Conservation (phyloP, 1,284 basidiomycete genomes). For the Abortiporus biennis region DNA sequence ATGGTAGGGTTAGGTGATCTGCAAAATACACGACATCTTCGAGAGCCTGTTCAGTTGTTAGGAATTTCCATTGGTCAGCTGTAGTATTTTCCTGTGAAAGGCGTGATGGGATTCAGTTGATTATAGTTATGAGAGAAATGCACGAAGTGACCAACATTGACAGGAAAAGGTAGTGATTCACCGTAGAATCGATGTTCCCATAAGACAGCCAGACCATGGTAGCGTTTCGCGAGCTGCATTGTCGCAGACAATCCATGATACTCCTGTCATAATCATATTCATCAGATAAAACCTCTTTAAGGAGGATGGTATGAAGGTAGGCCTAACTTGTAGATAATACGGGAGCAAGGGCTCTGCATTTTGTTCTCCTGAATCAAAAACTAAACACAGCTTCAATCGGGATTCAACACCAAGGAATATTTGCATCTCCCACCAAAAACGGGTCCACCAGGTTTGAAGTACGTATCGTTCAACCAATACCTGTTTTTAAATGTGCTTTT, state of each 20-base stretch:
- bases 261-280: slow-evolving; percentile 26
- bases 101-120: background rate
- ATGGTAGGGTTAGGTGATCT: too few species aligned
- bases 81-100: slow-evolving; percentile 36
- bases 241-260: slow-evolving; percentile 43
- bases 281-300: background rate
- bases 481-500: slow-evolving; percentile 36
- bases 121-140: background rate
- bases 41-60: slow-evolving; percentile 52
- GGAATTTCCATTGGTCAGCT: slow-evolving; percentile 46
- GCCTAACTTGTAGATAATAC: slow-evolving; percentile 36
- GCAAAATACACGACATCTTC: slow-evolving; percentile 56
- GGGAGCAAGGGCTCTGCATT: slow-evolving; percentile 41
- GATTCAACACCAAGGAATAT: background rate
- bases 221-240: slow-evolving; percentile 41
- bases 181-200: slow-evolving; percentile 58
- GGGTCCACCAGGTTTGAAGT: slow-evolving; percentile 46
- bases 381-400: slow-evolving; percentile 18
- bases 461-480: slow-evolving; percentile 50
- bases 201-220: slow-evolving; percentile 41
- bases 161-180: slow-evolving; percentile 43
- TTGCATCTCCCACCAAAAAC: slow-evolving; percentile 30
- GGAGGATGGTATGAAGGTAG: too few species aligned
- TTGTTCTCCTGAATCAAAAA: slow-evolving; percentile 47
- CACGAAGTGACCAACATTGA: slow-evolving; percentile 29